These are phyloP conservation scores for Pseudogymnoascus sp. DNA, from an alignment of 2,329 filamentous ascomycete species.

Conservation along the genomic window DNA sequence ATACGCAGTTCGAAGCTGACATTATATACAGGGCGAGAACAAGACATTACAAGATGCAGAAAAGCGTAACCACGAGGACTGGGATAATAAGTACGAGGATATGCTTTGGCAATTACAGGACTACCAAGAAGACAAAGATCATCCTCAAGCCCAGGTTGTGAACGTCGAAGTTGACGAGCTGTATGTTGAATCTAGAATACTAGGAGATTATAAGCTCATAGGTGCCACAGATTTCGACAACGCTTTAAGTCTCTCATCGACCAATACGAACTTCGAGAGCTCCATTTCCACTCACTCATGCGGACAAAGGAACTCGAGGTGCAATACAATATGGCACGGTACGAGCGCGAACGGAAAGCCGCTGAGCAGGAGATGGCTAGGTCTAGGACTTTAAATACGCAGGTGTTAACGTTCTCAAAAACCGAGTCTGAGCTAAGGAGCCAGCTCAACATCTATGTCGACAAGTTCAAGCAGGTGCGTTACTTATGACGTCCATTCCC, in stretches of 20 bases:
- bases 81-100: slow-evolving; percentile 76
- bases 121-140: slow-evolving; percentile 79
- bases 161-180: slow-evolving; percentile 86
- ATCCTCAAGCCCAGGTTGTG: slow-evolving; percentile 69
- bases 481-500: slow-evolving; percentile 15
- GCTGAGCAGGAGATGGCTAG: slow-evolving; percentile 75
- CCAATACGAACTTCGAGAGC: slow-evolving; percentile 89
- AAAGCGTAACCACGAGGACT: slow-evolving; percentile 70
- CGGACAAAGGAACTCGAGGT: slow-evolving; percentile 94
- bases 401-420: slow-evolving; percentile 92
- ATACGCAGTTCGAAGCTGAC: neutral
- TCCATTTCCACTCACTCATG: slow-evolving; percentile 87
- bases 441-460: slow-evolving; percentile 95
- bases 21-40: slow-evolving; percentile 66
- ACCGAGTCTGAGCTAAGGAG: slow-evolving; percentile 89
- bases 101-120: slow-evolving; percentile 80
- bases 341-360: slow-evolving; percentile 81
- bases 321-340: slow-evolving; percentile 80
- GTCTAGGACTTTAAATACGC: slow-evolving; percentile 76
- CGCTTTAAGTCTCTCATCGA: slow-evolving; percentile 94
- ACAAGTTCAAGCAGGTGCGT: slow-evolving; percentile 98
- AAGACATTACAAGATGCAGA: slow-evolving; percentile 83
- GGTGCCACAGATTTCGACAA: slow-evolving; percentile 63
- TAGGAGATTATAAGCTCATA: slow-evolving; percentile 25
- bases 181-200: slow-evolving; percentile 42